Conservation (phyloP, 371 early-diverging fungal species). For the Choanephora cucurbitarum region DNA sequence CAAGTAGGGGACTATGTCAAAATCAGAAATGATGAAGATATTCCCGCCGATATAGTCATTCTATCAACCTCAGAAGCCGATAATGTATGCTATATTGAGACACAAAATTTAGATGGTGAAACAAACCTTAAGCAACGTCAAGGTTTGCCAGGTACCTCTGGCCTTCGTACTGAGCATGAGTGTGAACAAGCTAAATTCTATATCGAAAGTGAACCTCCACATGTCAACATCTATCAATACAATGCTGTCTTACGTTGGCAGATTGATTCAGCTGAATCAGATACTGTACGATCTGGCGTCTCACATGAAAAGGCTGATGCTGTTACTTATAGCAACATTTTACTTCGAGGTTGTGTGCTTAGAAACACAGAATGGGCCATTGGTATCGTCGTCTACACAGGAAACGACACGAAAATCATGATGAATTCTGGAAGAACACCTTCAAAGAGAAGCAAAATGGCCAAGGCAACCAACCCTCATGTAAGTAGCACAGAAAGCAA, state of each 20-base stretch:
- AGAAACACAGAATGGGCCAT: conserved; percentile 88
- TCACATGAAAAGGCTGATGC: conserved; percentile 49
- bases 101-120: conserved; percentile 88
- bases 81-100: conserved; percentile 77
- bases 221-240: conserved; percentile 75
- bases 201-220: conserved; percentile 83
- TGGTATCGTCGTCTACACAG: conserved; percentile 86
- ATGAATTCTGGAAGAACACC: conserved; percentile 89
- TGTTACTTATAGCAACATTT: conserved; percentile 65
- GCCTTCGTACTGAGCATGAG: conserved; percentile 45
- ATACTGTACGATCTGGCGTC: conserved; percentile 23
- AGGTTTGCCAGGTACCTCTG: conserved; percentile 41
- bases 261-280: conserved; percentile 18
- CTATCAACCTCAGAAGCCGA: conserved; percentile 67
- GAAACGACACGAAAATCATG: conserved; percentile 91
- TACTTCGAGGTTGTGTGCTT: conserved; percentile 91
- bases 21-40: conserved; percentile 83
- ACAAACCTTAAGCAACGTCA: conserved; percentile 76
- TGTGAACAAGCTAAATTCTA: conserved; percentile 60
- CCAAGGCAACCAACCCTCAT: conserved; percentile 92
- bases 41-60: conserved; percentile 88
- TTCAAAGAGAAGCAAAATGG: conserved; percentile 92
- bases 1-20: conserved; percentile 91
- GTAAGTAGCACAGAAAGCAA: conserved; percentile 52
- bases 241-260: conserved; percentile 67